Conservation (phyloP, 1,284 basidiomycete genomes). For the Boletus semigastroideus region DNA sequence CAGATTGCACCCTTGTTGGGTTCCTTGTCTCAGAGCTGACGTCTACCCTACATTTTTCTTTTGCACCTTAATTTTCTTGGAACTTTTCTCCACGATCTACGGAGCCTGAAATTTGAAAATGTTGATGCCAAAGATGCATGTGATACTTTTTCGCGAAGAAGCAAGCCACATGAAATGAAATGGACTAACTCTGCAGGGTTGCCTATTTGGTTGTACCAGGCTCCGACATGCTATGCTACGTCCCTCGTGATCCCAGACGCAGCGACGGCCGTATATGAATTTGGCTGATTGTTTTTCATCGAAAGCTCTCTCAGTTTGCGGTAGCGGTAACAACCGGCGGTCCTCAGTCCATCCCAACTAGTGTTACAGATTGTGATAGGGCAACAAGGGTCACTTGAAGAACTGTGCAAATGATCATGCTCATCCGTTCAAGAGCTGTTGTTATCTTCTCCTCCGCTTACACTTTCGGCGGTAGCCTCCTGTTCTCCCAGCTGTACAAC, state of each 20-base stretch:
- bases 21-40: slow-evolving; percentile 1
- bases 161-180: slow-evolving; percentile 6
- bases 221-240: slow-evolving; percentile 4
- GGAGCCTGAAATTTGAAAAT: background rate
- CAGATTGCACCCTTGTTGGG: too few species aligned
- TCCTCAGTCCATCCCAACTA: slow-evolving; percentile 9
- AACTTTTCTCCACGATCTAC: background rate
- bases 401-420: slow-evolving; percentile 16
- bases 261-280: slow-evolving; percentile 16
- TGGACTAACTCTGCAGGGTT: slow-evolving; percentile 1
- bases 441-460: slow-evolving; percentile 17
- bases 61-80: background rate
- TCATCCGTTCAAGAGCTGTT: slow-evolving; percentile 17
- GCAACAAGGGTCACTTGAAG: slow-evolving; percentile 29
- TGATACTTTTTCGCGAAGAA: slow-evolving; percentile 3
- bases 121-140: background rate
- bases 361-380: slow-evolving; percentile 21
- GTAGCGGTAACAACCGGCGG: slow-evolving; percentile 21
- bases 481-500: slow-evolving; percentile 2
- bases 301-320: slow-evolving; percentile 2
- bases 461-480: slow-evolving; percentile 11
- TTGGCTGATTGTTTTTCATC: slow-evolving; percentile 16
- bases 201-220: slow-evolving; percentile 11
- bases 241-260: slow-evolving; percentile 17
- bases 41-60: slow-evolving; percentile 4